phyloP scores from a whole-genome alignment of 2,329 filamentous ascomycete species.

The Aspergillus cejpii region DNA sequence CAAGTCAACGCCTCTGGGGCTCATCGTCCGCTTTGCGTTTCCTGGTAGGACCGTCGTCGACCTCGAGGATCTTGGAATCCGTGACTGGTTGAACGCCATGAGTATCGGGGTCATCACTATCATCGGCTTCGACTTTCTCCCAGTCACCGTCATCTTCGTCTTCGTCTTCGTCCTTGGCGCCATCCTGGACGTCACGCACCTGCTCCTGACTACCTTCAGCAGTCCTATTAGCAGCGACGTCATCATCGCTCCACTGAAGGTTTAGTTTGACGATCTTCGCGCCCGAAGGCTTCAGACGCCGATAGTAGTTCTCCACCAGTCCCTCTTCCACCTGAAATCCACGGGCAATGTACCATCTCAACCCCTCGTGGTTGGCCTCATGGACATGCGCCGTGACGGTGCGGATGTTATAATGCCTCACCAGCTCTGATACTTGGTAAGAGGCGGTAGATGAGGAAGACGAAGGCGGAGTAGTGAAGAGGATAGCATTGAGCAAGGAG shows the following conservation, averaged over 20 bases:
- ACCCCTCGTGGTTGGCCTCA: constrained; percentile 54
- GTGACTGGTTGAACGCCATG: constrained; percentile 28
- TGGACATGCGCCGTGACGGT: constrained; percentile 58
- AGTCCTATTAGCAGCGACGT: constrained; percentile 3
- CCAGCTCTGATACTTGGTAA: constrained; percentile 30
- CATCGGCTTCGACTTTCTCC: constrained; percentile 38
- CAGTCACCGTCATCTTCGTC: constrained; percentile 38
- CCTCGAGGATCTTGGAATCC: constrained; percentile 30
- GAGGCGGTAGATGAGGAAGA: constrained; percentile 5
- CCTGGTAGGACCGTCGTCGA: constrained; percentile 17
- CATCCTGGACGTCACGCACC: not conserved
- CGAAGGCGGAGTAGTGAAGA: constrained; percentile 5
- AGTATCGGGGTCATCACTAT: constrained; percentile 28
- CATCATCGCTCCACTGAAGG: constrained; percentile 27
- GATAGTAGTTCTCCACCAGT: constrained; percentile 53
- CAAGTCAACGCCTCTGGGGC: constrained; percentile 13
- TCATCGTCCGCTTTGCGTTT: constrained; percentile 32
- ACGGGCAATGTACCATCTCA: constrained; percentile 55
- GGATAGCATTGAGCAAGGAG: constrained; percentile 46
- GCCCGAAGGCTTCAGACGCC: constrained; percentile 50
- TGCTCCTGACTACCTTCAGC: not conserved
- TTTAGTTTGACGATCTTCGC: constrained; percentile 47
- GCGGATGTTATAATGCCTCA: constrained; percentile 46
- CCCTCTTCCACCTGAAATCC: constrained; percentile 49
- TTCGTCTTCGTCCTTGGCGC: constrained; percentile 12